Evolutionary conservation across 371 early-diverging fungal species (phyloP), one percentile per base, ranked within the genome.

Genomic region (Mucor saturninus): DNA sequence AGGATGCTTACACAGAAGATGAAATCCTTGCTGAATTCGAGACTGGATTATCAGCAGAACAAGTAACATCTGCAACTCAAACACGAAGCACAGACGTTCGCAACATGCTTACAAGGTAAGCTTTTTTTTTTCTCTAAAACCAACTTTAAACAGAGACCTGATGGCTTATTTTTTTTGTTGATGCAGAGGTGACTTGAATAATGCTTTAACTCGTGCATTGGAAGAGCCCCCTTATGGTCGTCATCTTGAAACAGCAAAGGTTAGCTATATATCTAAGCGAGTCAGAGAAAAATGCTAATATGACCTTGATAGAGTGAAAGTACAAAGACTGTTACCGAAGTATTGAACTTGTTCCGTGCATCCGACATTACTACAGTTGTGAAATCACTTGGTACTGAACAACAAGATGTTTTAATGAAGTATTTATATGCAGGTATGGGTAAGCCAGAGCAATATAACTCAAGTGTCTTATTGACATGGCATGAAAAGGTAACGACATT

Each of bases 391-490:
- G 55, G 72, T 6, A 65, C 71, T 9, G 86, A 86, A 30, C 86
- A 92, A 48, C 78, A 88, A 62, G 96, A 95, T 68, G 77, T 89
- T 8, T 69, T 96, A 72, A 88, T 95, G 83, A 96, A 94, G 76
- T 97, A 94, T 72, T 80, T 97, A 40, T 96, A 95, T 77, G 86
- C 91, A 15, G 95, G 93, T 29, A 83, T 97, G 87, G 92, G 91
- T 4, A 81, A 81, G 29, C 98, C 98, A 2, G 94, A 93, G n/a
- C 67, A 77, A 52, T 94, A 84, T 71, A 94, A 94, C 68, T 87
- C 94, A 26, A 86, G 88, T 14, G 83, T 90, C 46, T 68, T 96
- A 56, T 75, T 97, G 66, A 81, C 84, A 57, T 97, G 96, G 96
- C 96, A 96, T 64, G 96, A 97, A 69, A 93, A 95, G 85, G 93